phyloP scores from a whole-genome alignment of 495 filamentous ascomycete genomes.

The Ascodesmis nigricans region DNA sequence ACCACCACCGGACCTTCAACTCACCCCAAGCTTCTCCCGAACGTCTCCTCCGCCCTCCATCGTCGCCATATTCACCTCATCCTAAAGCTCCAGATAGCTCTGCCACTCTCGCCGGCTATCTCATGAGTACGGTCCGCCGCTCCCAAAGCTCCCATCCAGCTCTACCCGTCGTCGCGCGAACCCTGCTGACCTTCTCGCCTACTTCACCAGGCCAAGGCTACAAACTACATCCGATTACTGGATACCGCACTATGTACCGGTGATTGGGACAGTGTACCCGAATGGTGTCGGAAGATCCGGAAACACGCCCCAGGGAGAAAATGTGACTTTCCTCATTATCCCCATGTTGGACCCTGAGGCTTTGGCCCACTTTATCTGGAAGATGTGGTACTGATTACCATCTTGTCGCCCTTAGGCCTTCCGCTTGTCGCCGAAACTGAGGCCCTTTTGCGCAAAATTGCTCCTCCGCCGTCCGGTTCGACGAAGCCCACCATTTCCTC shows the following conservation, averaged over 20 bases:
- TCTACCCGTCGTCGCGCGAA: slow-evolving; percentile 8
- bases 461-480: slow-evolving; percentile 8
- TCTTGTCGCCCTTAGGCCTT: slow-evolving; percentile 8
- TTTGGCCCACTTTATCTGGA: slow-evolving; percentile 3
- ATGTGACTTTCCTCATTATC: slow-evolving; percentile 34
- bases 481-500: slow-evolving; percentile 11
- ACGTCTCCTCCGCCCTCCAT: neutral
- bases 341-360: slow-evolving; percentile 2
- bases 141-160: neutral
- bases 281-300: slow-evolving; percentile 70
- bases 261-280: slow-evolving; percentile 72
- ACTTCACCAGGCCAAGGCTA: slow-evolving; percentile 49
- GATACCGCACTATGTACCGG: slow-evolving; percentile 72
- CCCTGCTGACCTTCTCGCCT: slow-evolving; percentile 3
- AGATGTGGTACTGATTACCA: slow-evolving; percentile 4
- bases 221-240: slow-evolving; percentile 54
- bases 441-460: slow-evolving; percentile 9
- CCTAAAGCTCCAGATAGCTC: neutral
- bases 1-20: neutral
- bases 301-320: slow-evolving; percentile 76
- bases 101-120: too few relatives aligned
- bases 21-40: neutral
- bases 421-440: slow-evolving; percentile 15
- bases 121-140: slow-evolving; percentile 16
- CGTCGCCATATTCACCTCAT: neutral